phyloP scores from a whole-genome alignment of 768 basidiomycete genomes.

The Lactifluus rugatus region DNA sequence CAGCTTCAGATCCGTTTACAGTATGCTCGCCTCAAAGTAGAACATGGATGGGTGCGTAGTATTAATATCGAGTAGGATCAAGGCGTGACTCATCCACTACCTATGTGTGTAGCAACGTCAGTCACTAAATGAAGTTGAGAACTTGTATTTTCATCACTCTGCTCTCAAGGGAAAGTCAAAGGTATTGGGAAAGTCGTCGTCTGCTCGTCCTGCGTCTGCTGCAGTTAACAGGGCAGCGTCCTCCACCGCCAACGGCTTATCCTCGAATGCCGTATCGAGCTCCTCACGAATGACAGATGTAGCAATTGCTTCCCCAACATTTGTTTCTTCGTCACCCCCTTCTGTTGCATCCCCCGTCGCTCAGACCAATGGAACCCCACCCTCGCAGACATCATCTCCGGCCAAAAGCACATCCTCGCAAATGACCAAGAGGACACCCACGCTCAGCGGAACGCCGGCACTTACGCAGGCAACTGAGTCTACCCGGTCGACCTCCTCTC shows the following conservation, averaged over 20 bases:
- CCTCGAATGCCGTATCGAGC: neutral
- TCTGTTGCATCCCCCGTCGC: neutral
- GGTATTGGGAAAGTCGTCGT: slow-evolving; percentile 22
- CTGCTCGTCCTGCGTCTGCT: slow-evolving; percentile 18
- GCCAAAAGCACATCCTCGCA: neutral
- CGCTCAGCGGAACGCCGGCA: neutral
- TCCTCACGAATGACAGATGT: neutral
- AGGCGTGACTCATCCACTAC: neutral
- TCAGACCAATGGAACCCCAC: neutral
- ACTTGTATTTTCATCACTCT: slow-evolving; percentile 67
- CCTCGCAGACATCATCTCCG: neutral
- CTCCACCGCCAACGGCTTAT: neutral
- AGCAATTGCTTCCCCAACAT: neutral
- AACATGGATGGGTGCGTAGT: slow-evolving; percentile 65
- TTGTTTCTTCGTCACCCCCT: neutral
- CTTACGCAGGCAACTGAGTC: neutral
- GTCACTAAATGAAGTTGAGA: slow-evolving; percentile 69
- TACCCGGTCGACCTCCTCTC: neutral
- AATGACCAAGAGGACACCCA: neutral
- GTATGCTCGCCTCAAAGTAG: slow-evolving; percentile 67
- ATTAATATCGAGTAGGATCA: neutral
- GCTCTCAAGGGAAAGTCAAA: slow-evolving; percentile 29
- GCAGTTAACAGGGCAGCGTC: slow-evolving; percentile 17
- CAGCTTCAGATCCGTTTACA: slow-evolving; percentile 66
- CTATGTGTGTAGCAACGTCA: slow-evolving; percentile 50